A percentile compares a stretch with the other conserved stretches of the same genome.
These are phyloP conservation scores for Ramalina intermedia DNA, from an alignment of 495 filamentous ascomycete species.

Conservation along the genomic window DNA sequence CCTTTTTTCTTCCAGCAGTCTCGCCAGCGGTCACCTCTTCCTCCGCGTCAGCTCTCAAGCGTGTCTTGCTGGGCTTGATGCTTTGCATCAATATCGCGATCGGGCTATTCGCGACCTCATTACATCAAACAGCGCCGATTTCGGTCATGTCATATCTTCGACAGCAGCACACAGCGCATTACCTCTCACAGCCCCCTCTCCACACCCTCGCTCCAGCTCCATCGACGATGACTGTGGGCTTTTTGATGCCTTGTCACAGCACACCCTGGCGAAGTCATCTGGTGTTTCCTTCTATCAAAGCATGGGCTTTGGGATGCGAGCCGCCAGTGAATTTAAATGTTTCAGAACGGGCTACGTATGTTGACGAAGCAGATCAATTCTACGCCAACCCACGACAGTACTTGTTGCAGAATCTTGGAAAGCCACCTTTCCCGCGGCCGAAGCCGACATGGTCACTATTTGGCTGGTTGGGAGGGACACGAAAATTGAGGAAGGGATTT, in stretches of 20 bases:
- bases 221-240: constrained; percentile 51
- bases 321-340: constrained; percentile 57
- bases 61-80: constrained; percentile 38
- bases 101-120: constrained; percentile 54
- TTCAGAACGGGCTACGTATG: constrained; percentile 45
- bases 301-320: constrained; percentile 84
- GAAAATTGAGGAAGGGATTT: constrained; percentile 16
- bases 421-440: constrained; percentile 20
- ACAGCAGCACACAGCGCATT: constrained; percentile 44
- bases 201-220: constrained; percentile 8
- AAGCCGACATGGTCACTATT: neutral
- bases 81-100: constrained; percentile 55
- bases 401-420: constrained; percentile 33
- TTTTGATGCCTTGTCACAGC: constrained; percentile 95
- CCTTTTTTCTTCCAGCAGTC: constrained; percentile 45
- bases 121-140: constrained; percentile 68
- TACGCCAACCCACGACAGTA: constrained; percentile 54
- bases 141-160: constrained; percentile 62
- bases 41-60: constrained; percentile 7
- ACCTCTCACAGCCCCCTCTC: constrained; percentile 14
- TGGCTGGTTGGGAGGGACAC: neutral
- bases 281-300: constrained; percentile 54
- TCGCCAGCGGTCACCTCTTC: constrained; percentile 16
- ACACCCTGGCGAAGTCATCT: constrained; percentile 94
- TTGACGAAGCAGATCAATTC: constrained; percentile 85